These are phyloP conservation scores for Chloromonas sp. DNA, from an alignment of 163 green algal genomes.

Conservation along the genomic window DNA sequence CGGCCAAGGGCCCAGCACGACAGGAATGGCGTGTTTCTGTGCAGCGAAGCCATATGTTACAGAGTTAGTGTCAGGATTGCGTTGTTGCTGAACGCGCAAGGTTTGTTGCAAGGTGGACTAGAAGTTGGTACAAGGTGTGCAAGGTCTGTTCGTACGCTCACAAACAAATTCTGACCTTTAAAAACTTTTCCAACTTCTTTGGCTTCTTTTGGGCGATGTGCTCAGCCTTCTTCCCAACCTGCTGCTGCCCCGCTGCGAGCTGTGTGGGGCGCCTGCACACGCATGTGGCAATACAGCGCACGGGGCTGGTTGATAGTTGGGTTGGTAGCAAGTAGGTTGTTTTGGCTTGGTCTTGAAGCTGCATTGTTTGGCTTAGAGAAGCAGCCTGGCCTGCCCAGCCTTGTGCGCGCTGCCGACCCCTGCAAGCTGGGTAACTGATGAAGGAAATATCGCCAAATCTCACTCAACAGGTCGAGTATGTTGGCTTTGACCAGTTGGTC, in stretches of 20 bases:
- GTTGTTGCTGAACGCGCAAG: no score
- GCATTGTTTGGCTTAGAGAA: background rate
- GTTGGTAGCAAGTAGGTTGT: background rate
- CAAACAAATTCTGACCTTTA: background rate
- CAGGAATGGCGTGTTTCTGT: background rate
- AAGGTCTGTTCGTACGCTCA: no score
- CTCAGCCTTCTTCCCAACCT: background rate
- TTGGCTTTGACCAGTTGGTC: no score
- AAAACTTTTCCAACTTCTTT: background rate
- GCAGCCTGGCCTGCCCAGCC: background rate
- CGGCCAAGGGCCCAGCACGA: constrained; percentile 2
- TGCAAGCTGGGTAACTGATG: no score
- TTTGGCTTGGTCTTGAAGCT: background rate
- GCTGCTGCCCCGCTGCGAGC: background rate
- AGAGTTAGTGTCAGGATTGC: background rate
- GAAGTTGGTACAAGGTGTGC: no score
- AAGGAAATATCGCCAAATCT: no score
- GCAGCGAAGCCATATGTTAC: background rate
- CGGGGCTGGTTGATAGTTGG: background rate
- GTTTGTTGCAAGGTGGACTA: no score
- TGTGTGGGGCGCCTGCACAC: constrained; percentile 6
- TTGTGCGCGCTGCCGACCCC: background rate
- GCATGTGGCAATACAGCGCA: background rate
- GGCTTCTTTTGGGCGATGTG: constrained; percentile 7
- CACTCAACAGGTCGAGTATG: no score